phyloP scores from a whole-genome alignment of 306 rosid genomes.

The Quercus cerris region DNA sequence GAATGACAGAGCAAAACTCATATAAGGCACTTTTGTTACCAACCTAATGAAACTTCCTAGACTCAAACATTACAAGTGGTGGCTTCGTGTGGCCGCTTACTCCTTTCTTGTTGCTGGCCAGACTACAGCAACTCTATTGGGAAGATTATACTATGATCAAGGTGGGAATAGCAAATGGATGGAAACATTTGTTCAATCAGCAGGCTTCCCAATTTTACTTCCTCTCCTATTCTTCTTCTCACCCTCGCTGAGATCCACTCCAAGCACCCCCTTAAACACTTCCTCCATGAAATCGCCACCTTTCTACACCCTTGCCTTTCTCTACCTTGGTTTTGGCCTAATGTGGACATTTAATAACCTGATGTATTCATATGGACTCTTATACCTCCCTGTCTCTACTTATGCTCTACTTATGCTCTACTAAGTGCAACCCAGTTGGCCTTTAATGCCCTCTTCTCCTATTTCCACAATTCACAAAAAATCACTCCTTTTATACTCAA shows the following conservation, averaged over 20 bases:
- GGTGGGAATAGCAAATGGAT: too few species aligned
- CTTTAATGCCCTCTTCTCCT: slow-evolving; percentile 56
- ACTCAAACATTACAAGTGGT: slow-evolving; percentile 30
- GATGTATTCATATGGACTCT: slow-evolving; percentile 33
- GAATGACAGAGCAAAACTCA: background rate
- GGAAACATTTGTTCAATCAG: slow-evolving; percentile 21
- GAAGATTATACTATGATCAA: slow-evolving; percentile 20
- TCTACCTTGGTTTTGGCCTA: too few species aligned
- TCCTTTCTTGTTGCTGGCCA: slow-evolving; percentile 47
- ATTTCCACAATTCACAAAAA: slow-evolving; percentile 43
- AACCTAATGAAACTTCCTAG: too few species aligned
- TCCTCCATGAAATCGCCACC: slow-evolving; percentile 27
- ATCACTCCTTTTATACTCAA: too few species aligned
- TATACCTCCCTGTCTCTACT: slow-evolving; percentile 57
- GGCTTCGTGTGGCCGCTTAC: slow-evolving; percentile 46
- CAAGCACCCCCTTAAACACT: background rate
- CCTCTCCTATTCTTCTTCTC: slow-evolving; percentile 39
- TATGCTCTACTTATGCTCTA: slow-evolving; percentile 52
- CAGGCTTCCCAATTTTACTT: slow-evolving; percentile 54
- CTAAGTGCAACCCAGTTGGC: slow-evolving; percentile 62
- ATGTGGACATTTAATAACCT: too few species aligned
- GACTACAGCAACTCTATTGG: slow-evolving; percentile 53
- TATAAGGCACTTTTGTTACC: too few species aligned
- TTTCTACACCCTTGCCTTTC: background rate
- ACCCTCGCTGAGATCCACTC: background rate